These are phyloP conservation scores for Cryptococcus maquisensis DNA, from an alignment of 1,284 basidiomycete genomes.

Conservation along the genomic window DNA sequence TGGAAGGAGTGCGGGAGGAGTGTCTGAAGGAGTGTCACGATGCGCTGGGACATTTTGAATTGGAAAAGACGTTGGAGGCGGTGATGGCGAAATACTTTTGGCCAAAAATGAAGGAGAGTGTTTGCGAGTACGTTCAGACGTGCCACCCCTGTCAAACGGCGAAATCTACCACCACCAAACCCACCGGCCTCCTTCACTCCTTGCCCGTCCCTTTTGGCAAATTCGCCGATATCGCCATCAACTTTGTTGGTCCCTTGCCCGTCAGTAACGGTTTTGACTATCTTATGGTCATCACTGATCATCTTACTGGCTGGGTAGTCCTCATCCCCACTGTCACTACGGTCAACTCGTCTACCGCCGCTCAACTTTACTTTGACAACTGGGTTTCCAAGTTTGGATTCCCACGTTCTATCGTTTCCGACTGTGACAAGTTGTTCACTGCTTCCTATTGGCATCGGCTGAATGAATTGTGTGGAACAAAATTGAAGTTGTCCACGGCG, in stretches of 20 bases:
- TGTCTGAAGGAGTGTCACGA: background rate
- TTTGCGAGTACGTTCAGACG: background rate
- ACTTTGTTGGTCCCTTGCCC: background rate
- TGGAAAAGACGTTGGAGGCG: background rate
- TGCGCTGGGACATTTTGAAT: background rate
- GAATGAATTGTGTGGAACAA: too few species aligned
- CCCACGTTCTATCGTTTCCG: background rate
- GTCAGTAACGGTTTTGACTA: background rate
- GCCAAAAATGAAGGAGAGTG: background rate
- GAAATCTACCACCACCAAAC: background rate
- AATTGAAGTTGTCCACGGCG: background rate
- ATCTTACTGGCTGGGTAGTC: background rate
- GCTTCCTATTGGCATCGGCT: background rate
- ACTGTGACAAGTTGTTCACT: background rate
- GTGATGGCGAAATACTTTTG: background rate
- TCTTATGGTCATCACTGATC: constrained; percentile 1
- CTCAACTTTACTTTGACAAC: background rate
- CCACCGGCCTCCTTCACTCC: background rate
- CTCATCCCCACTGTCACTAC: background rate
- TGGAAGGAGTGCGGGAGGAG: background rate
- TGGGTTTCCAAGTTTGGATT: background rate
- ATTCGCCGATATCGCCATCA: background rate
- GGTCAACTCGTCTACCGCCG: background rate
- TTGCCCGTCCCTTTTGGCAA: background rate
- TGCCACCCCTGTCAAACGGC: background rate